Conservation (phyloP, 495 filamentous ascomycete species). For the Neurospora tetraspora region DNA sequence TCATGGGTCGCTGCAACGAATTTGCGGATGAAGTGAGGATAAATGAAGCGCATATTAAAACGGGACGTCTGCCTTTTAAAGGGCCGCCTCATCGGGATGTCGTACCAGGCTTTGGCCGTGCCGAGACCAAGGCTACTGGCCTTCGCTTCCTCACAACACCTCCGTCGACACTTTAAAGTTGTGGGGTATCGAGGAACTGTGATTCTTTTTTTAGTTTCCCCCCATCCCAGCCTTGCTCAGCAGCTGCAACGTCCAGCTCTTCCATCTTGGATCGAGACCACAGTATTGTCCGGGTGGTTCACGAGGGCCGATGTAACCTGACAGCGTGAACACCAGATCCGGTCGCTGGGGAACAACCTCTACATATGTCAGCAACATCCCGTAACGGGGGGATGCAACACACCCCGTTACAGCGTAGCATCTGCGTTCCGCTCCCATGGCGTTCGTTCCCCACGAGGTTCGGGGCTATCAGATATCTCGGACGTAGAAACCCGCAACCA, state of each 20-base stretch:
- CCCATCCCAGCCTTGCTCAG: slow-evolving; percentile 9
- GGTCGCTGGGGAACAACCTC: neutral
- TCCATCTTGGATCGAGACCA: slow-evolving; percentile 11
- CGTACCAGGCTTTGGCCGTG: slow-evolving; percentile 6
- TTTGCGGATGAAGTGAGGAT: slow-evolving; percentile 43
- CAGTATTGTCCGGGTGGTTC: neutral
- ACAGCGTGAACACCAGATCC: slow-evolving; percentile 8
- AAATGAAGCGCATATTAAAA: slow-evolving; percentile 40
- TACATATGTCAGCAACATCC: neutral
- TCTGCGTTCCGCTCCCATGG: neutral
- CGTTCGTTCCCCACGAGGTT: neutral
- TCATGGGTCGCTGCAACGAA: slow-evolving; percentile 21
- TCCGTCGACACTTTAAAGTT: slow-evolving; percentile 7
- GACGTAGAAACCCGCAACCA: neutral
- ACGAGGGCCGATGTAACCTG: slow-evolving; percentile 4
- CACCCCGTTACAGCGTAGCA: neutral
- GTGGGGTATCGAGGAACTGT: slow-evolving; percentile 5
- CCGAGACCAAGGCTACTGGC: slow-evolving; percentile 10
- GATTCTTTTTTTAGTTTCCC: slow-evolving; percentile 35
- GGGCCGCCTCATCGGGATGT: slow-evolving; percentile 13
- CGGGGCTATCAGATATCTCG: neutral
- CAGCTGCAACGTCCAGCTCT: neutral
- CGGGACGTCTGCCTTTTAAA: slow-evolving; percentile 25
- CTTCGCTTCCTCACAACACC: slow-evolving; percentile 1
- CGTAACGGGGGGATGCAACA: neutral